Conservation (phyloP, 805 yeast species). For the Candida xiaguanensis region DNA sequence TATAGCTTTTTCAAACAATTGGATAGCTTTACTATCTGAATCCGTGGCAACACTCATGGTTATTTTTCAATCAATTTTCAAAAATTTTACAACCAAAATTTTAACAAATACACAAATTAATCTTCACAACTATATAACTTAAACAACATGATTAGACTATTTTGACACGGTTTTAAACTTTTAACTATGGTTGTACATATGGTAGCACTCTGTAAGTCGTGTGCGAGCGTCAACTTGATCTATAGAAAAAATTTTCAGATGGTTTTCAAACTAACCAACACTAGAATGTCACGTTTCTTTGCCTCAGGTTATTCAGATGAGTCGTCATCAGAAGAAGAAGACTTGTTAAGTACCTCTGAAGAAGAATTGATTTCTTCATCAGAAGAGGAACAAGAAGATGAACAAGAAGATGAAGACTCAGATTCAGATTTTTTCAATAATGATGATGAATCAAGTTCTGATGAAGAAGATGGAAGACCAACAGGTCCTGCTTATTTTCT, state of each 20-base stretch:
- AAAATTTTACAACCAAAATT: neutral
- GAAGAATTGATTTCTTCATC: conserved; percentile 51
- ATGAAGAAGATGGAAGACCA: conserved; percentile 30
- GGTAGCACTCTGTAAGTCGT: too few species aligned
- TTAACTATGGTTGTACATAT: too few species aligned
- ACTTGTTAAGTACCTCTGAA: conserved; percentile 53
- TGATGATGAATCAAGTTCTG: conserved; percentile 30
- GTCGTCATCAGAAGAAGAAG: conserved; percentile 51
- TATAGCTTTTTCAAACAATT: conserved; percentile 65
- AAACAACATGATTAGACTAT: neutral
- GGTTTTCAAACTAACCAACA: conserved; percentile 4
- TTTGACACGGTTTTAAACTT: too few species aligned
- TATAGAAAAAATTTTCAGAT: conserved; percentile 6
- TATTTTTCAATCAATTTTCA: neutral
- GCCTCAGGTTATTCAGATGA: conserved; percentile 57
- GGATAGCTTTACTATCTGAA: conserved; percentile 46
- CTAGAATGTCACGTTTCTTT: conserved; percentile 82
- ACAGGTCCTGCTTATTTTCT: conserved; percentile 54
- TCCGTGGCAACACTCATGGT: conserved; percentile 4
- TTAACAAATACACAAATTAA: neutral
- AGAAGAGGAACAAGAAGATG: conserved; percentile 24
- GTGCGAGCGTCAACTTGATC: conserved; percentile 1
- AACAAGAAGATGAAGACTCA: conserved; percentile 33
- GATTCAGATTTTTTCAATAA: conserved; percentile 49
- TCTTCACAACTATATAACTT: neutral